Evolutionary conservation across 768 basidiomycete species (phyloP).

Genomic region (Cyathus striatus): DNA sequence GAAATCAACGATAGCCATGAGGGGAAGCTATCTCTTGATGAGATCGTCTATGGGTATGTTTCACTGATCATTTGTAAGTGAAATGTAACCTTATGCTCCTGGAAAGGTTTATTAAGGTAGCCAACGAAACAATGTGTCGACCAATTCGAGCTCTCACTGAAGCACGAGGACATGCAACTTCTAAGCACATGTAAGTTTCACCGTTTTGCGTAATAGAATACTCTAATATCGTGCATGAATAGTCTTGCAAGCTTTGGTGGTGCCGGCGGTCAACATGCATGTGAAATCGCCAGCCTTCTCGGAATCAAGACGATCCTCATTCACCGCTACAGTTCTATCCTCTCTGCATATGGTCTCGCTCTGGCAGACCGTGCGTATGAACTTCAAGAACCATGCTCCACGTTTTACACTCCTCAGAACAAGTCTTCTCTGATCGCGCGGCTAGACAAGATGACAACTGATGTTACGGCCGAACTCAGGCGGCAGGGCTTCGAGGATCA

Average conservation of each 20-base stretch:
- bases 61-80: no score
- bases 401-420: conserved; percentile 64
- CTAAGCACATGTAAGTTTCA: conserved; percentile 56
- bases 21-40: conserved; percentile 63
- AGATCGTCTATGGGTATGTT: conserved; percentile 82
- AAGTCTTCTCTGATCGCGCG: conserved; percentile 51
- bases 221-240: conserved; percentile 1
- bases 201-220: background rate
- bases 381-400: conserved; percentile 84
- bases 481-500: conserved; percentile 77
- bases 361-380: conserved; percentile 83
- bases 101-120: conserved; percentile 85
- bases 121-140: conserved; percentile 94
- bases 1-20: conserved; percentile 68
- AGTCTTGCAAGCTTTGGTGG: conserved; percentile 87
- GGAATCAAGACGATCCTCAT: conserved; percentile 87
- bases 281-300: conserved; percentile 82
- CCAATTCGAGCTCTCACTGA: conserved; percentile 92
- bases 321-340: conserved; percentile 87
- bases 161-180: conserved; percentile 79
- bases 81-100: background rate
- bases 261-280: conserved; percentile 89
- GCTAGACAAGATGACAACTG: conserved; percentile 60
- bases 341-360: conserved; percentile 93
- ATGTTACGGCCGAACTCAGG: conserved; percentile 62